Percentiles rank a stretch among this genome's conserved stretches.
phyloP scores from a whole-genome alignment of 2,329 filamentous ascomycete species.

The Metarhizium anisopliae region DNA sequence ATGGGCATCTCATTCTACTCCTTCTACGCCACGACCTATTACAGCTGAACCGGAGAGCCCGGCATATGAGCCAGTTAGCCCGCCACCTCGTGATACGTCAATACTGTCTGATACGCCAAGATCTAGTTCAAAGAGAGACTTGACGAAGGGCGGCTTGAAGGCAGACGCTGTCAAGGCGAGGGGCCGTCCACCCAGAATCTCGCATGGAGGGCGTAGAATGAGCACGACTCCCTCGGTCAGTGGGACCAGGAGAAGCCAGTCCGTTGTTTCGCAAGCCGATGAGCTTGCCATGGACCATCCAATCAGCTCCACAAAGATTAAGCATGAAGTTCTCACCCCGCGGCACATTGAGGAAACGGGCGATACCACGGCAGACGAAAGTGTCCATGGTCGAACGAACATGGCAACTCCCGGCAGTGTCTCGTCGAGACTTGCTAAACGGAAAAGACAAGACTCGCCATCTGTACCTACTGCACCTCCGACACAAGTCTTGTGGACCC shows the following conservation, averaged over 20 bases:
- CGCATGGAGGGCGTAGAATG: conserved; percentile 24
- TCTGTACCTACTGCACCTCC: conserved; percentile 43
- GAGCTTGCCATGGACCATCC: conserved; percentile 37
- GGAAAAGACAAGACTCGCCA: conserved; percentile 48
- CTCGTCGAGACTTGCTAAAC: conserved; percentile 36
- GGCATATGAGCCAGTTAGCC: conserved; percentile 50
- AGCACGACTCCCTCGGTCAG: conserved; percentile 26
- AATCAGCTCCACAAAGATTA: conserved; percentile 35
- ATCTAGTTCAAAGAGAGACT: conserved; percentile 22
- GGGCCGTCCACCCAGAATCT: conserved; percentile 26
- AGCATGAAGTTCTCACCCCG: conserved; percentile 51
- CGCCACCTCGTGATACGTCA: conserved; percentile 32
- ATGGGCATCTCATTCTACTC: conserved; percentile 48
- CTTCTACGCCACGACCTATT: conserved; percentile 43
- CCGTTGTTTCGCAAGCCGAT: conserved; percentile 36
- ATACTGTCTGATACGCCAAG: conserved; percentile 24
- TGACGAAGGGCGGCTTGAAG: conserved; percentile 15
- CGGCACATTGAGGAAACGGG: conserved; percentile 43
- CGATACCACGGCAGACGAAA: conserved; percentile 48
- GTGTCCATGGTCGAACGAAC: conserved; percentile 29
- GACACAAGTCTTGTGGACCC: conserved; percentile 64
- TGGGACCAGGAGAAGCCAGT: conserved; percentile 33
- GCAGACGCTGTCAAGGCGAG: conserved; percentile 20
- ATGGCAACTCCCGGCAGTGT: conserved; percentile 28
- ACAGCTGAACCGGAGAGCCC: conserved; percentile 38